phyloP scores from a whole-genome alignment of 108 stramenopile species.

The Cylindrotheca closterium region DNA sequence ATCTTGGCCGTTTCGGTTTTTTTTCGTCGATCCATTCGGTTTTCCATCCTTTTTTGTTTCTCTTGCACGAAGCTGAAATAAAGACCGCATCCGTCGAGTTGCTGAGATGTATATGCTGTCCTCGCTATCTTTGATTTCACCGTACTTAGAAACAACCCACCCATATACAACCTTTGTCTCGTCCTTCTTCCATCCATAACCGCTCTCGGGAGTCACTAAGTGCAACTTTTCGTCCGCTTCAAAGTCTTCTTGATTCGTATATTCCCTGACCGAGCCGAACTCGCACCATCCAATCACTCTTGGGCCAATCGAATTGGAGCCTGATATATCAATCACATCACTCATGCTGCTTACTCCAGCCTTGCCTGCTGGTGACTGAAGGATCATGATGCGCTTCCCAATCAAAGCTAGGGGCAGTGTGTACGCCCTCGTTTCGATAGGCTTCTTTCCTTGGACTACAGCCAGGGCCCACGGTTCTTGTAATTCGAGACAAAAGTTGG shows the following conservation, averaged over 20 bases:
- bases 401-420: constrained; percentile 58
- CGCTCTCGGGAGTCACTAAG: constrained; percentile 50
- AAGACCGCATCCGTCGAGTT: constrained; percentile 40
- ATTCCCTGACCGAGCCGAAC: constrained; percentile 41
- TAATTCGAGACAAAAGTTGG: constrained; percentile 66
- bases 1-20: not conserved
- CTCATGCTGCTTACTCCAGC: constrained; percentile 49
- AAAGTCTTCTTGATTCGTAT: constrained; percentile 40
- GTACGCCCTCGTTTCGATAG: constrained; percentile 73
- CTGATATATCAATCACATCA: constrained; percentile 17
- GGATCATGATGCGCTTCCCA: constrained; percentile 44
- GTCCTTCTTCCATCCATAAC: constrained; percentile 70
- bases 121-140: constrained; percentile 5
- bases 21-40: not conserved
- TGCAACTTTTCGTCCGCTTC: constrained; percentile 54
- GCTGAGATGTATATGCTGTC: not conserved
- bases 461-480: constrained; percentile 66
- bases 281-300: constrained; percentile 56
- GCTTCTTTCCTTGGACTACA: constrained; percentile 54
- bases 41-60: not conserved
- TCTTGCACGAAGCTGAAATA: constrained; percentile 28
- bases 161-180: constrained; percentile 49
- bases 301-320: not conserved
- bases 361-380: constrained; percentile 51
- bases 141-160: constrained; percentile 56